These are phyloP conservation scores for Naganishia antarctica DNA, from an alignment of 768 basidiomycete species.

Conservation along the genomic window DNA sequence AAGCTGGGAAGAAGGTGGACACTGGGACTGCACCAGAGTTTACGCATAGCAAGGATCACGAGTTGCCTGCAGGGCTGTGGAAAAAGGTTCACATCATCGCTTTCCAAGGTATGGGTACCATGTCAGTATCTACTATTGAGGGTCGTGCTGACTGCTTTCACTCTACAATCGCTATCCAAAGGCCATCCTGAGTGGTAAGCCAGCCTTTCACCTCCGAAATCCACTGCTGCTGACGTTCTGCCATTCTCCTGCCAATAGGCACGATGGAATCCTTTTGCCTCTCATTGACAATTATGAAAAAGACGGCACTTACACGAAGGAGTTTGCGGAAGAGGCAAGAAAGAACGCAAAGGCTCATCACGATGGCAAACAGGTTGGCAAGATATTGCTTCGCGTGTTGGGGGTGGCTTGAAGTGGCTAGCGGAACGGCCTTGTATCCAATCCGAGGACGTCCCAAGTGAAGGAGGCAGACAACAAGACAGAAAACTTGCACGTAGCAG, in stretches of 20 bases:
- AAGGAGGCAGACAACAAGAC: too few species aligned
- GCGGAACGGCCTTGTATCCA: too few species aligned
- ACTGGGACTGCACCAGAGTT: slow-evolving; percentile 30
- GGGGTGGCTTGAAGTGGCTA: slow-evolving; percentile 31
- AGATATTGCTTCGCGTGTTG: slow-evolving; percentile 33
- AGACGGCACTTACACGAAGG: slow-evolving; percentile 33
- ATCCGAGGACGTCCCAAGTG: too few species aligned
- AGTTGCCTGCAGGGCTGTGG: slow-evolving; percentile 35
- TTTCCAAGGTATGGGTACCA: slow-evolving; percentile 32
- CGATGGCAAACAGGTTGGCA: slow-evolving; percentile 33
- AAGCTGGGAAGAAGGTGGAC: slow-evolving; percentile 17
- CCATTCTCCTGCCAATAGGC: slow-evolving; percentile 23
- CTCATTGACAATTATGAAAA: slow-evolving; percentile 38
- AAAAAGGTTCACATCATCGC: slow-evolving; percentile 36
- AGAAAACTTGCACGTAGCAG: too few species aligned
- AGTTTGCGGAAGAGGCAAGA: slow-evolving; percentile 35
- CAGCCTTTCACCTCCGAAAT: too few species aligned
- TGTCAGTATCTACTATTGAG: neutral
- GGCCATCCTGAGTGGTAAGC: slow-evolving; percentile 40
- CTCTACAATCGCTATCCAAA: too few species aligned
- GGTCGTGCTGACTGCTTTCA: too few species aligned
- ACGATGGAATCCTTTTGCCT: slow-evolving; percentile 38
- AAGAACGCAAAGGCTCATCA: slow-evolving; percentile 30
- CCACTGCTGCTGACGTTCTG: neutral
- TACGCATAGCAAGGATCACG: slow-evolving; percentile 33